Percentiles rank a stretch among this genome's conserved stretches.
Conservation (phyloP, 2,329 filamentous ascomycete genomes). For the Exophiala calicioides region DNA sequence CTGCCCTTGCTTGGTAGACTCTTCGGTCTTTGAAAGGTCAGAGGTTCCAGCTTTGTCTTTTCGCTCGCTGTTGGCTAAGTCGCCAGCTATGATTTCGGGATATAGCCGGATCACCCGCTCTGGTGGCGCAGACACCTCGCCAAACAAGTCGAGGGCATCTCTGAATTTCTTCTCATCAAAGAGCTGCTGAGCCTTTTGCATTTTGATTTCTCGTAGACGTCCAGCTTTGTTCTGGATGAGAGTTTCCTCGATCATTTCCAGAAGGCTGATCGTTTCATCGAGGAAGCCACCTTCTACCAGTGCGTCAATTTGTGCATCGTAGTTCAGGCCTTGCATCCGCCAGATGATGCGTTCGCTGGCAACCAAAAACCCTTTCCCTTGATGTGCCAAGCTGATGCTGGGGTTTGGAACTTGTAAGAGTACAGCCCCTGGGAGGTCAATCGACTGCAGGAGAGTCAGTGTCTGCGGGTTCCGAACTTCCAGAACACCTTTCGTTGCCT, state of each 20-base stretch:
- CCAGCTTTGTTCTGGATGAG: constrained; percentile 79
- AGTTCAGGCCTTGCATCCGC: constrained; percentile 93
- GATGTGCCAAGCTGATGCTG: constrained; percentile 90
- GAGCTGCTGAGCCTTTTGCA: constrained; percentile 82
- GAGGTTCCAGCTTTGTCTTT: constrained; percentile 39
- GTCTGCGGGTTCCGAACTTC: constrained; percentile 94
- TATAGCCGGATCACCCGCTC: constrained; percentile 85
- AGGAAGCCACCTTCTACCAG: constrained; percentile 72
- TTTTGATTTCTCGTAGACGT: constrained; percentile 81
- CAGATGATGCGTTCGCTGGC: constrained; percentile 88
- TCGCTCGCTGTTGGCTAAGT: constrained; percentile 57
- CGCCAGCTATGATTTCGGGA: constrained; percentile 79
- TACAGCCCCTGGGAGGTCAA: constrained; percentile 76
- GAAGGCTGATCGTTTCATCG: constrained; percentile 88
- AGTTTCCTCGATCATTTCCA: constrained; percentile 89
- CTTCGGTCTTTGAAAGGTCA: constrained; percentile 2
- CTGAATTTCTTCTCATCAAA: constrained; percentile 83
- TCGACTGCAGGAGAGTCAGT: constrained; percentile 81
- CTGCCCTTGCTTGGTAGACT: constrained; percentile 7
- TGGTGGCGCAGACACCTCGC: constrained; percentile 83
- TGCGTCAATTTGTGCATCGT: constrained; percentile 84
- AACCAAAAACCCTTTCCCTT: constrained; percentile 92
- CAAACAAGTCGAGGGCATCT: constrained; percentile 86
- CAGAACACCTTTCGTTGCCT: constrained; percentile 77
- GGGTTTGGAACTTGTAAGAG: constrained; percentile 90